Percentiles rank a stretch among this genome's conserved stretches.
Conservation (phyloP, 2,329 filamentous ascomycete species). For the Hymenoscyphus albidus region DNA sequence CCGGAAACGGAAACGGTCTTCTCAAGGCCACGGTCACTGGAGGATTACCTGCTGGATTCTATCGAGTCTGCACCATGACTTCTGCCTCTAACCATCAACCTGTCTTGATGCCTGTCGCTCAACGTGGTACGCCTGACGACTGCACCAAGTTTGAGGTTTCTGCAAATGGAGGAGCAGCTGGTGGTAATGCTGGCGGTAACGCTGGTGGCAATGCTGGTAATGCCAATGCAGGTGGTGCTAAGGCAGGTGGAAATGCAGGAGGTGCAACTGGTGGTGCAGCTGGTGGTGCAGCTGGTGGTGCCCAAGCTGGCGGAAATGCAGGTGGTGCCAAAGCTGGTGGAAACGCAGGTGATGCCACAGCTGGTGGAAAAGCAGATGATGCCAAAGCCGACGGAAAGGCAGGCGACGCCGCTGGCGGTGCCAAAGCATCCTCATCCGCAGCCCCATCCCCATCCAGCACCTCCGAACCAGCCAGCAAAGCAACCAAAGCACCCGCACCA, state of each 20-base stretch:
- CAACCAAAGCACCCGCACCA: conserved; percentile 4
- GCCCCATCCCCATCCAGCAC: conserved; percentile 9
- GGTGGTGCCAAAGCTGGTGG: not conserved
- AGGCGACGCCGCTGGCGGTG: not conserved
- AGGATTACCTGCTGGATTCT: conserved; percentile 41
- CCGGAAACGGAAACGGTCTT: conserved; percentile 38
- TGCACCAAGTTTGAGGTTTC: conserved; percentile 42
- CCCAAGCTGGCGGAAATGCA: not conserved
- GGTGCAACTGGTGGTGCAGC: not conserved
- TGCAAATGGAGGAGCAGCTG: conserved; percentile 19
- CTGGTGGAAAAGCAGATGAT: conserved; percentile 15
- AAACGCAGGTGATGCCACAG: not conserved
- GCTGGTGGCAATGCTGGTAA: not conserved
- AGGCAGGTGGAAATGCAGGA: not conserved
- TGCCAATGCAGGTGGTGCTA: not conserved
- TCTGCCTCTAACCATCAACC: conserved; percentile 42
- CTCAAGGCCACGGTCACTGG: conserved; percentile 38
- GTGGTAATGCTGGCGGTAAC: conserved; percentile 10
- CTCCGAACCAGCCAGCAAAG: not conserved
- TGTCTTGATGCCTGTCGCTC: conserved; percentile 43
- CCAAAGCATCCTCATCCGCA: conserved; percentile 10
- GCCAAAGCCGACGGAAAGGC: not conserved
- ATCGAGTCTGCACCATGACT: conserved; percentile 44
- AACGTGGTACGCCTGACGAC: conserved; percentile 44
- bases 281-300: not conserved